Conservation (phyloP, 768 basidiomycete species). For the Leccinum fibrillosum region DNA sequence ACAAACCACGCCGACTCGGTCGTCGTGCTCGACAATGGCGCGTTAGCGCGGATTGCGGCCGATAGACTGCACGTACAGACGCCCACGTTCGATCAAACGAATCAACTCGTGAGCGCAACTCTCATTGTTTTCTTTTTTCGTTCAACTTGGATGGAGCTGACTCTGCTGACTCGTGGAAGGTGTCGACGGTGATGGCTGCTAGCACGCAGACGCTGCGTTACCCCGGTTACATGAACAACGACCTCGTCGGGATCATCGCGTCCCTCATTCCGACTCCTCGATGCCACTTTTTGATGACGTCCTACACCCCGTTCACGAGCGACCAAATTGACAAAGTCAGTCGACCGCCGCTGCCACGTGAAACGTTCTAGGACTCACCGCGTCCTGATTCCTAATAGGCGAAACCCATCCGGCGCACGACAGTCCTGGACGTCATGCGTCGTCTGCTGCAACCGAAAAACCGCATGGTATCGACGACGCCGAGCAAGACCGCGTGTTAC, state of each 20-base stretch:
- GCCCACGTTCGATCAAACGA: slow-evolving; percentile 87
- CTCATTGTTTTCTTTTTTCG: not conserved
- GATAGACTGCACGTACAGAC: slow-evolving; percentile 88
- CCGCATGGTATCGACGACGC: slow-evolving; percentile 94
- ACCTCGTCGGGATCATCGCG: slow-evolving; percentile 94
- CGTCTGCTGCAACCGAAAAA: slow-evolving; percentile 97
- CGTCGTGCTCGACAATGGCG: slow-evolving; percentile 95
- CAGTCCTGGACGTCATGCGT: slow-evolving; percentile 98
- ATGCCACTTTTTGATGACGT: slow-evolving; percentile 98
- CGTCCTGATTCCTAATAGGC: slow-evolving; percentile 55
- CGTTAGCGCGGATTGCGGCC: slow-evolving; percentile 86
- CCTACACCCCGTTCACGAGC: slow-evolving; percentile 97
- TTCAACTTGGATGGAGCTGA: not conserved
- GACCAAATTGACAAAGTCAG: slow-evolving; percentile 93
- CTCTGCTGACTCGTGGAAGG: slow-evolving; percentile 42
- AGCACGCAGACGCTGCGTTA: slow-evolving; percentile 96
- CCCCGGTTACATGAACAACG: slow-evolving; percentile 99
- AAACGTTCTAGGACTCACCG: not conserved
- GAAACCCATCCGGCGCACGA: slow-evolving; percentile 93
- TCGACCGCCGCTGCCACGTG: not conserved
- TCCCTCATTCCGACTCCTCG: slow-evolving; percentile 95
- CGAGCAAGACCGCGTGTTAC: slow-evolving; percentile 90
- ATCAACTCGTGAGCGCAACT: slow-evolving; percentile 65
- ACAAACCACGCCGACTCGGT: slow-evolving; percentile 97
- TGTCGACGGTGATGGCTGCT: slow-evolving; percentile 96